phyloP scores from a whole-genome alignment of 176 grass and related monocot species.

The Eleusine indica region DNA sequence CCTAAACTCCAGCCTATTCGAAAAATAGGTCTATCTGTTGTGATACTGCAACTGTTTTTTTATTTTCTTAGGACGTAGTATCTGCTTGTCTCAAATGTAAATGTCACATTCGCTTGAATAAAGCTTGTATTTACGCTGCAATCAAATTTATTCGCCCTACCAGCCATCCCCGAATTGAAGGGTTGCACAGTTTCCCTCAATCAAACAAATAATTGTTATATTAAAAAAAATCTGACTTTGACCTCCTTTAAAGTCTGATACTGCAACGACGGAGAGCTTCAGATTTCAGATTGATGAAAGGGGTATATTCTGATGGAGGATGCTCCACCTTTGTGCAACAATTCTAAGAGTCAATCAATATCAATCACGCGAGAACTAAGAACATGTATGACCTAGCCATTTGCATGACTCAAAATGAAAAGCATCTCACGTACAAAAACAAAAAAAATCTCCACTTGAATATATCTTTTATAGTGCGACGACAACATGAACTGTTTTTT shows the following conservation, averaged over 20 bases:
- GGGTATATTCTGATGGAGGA: background rate
- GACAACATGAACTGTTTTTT: background rate
- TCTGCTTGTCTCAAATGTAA: constrained; percentile 21
- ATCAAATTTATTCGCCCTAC: background rate
- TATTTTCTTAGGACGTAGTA: too few relatives aligned
- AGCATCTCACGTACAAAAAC: too few relatives aligned
- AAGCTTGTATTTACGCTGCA: background rate
- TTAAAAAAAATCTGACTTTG: background rate
- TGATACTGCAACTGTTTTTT: background rate
- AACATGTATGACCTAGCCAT: too few relatives aligned
- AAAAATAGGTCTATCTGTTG: background rate
- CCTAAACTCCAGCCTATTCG: too few relatives aligned
- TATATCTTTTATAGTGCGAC: background rate
- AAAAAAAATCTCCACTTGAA: too few relatives aligned
- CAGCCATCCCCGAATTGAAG: background rate
- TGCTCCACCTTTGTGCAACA: background rate
- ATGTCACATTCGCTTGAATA: constrained; percentile 28
- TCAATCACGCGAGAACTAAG: too few relatives aligned
- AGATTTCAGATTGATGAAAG: background rate
- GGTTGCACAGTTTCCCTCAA: background rate
- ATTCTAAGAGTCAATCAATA: too few relatives aligned
- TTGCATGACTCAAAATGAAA: too few relatives aligned
- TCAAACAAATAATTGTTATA: background rate
- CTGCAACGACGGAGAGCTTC: background rate
- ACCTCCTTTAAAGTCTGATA: background rate